Evolutionary conservation across 2,329 filamentous ascomycete species (phyloP).

Genomic region (Ophidiomyces ophidiicola): DNA sequence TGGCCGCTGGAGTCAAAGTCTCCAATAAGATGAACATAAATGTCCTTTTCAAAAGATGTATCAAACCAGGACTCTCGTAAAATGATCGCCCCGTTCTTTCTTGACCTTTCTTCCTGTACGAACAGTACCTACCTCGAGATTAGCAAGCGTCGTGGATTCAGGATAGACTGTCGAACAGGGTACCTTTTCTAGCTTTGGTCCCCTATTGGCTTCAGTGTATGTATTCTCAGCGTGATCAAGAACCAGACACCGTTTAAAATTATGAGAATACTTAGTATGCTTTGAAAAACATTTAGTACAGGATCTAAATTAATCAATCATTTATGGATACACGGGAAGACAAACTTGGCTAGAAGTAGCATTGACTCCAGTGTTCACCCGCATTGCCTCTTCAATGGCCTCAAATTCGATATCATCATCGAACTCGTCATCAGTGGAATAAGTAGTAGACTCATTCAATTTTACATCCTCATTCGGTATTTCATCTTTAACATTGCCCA

Average conservation of each 20-base stretch:
- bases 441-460: slow-evolving; percentile 32
- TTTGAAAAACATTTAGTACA: slow-evolving; percentile 52
- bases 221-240: slow-evolving; percentile 58
- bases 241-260: slow-evolving; percentile 78
- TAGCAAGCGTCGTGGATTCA: slow-evolving; percentile 10
- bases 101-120: slow-evolving; percentile 66
- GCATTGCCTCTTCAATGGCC: slow-evolving; percentile 50
- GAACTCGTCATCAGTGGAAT: slow-evolving; percentile 59
- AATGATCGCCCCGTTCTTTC: slow-evolving; percentile 54
- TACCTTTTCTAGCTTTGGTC: slow-evolving; percentile 59
- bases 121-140: slow-evolving; percentile 51
- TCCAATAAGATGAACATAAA: slow-evolving; percentile 79
- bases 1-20: slow-evolving; percentile 56
- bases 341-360: slow-evolving; percentile 58
- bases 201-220: slow-evolving; percentile 53
- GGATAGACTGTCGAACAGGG: too few relatives aligned
- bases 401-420: slow-evolving; percentile 53
- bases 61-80: slow-evolving; percentile 80
- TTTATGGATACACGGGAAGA: slow-evolving; percentile 22
- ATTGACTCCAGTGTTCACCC: slow-evolving; percentile 45
- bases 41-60: slow-evolving; percentile 59
- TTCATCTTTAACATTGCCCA: slow-evolving; percentile 7
- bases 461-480: slow-evolving; percentile 26
- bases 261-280: slow-evolving; percentile 50
- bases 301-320: slow-evolving; percentile 10